Base-by-base conservation (phyloP, 1,284 basidiomycete species). In the Fomitopsis pinicola region DNA sequence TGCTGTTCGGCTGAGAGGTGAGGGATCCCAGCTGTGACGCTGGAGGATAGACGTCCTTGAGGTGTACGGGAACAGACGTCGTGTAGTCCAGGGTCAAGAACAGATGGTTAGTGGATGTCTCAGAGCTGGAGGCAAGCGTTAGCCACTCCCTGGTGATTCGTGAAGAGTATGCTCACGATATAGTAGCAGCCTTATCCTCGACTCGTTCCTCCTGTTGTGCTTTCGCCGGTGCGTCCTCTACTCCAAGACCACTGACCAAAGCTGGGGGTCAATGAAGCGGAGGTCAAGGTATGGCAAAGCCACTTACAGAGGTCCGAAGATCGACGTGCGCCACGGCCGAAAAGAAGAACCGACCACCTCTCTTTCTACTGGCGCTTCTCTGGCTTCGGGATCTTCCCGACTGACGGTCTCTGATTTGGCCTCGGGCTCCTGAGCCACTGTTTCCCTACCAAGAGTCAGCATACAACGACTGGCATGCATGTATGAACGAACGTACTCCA, bases 261-360 rank as follows among this genome's bases (percentile, higher is more conserved):
- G 61, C 48, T 50, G 30, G 48, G 15, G 12, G 9, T 28, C n/a
- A 44, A 42, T 30, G 2, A 35, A 44, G 26, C 7, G 33, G 14
- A 14, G 35, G 46, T 33, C 15, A 19, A 10, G 7, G 22, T 4
- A 8, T n/a, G 3, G n/a, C 14, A 19, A 28, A 45, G 17, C 4
- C 33, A 69, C 75, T 63, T 56, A 76, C 75, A 75, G 66, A 36
- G 74, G 73, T 2, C 74, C 74, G 62, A 76, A 76, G 33, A 76
- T 76, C 5, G 71, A 64, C 28, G 67, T 59, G 33, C 59, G 66
- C 69, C 66, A 72, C 1, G 56, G 62, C 1, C 64, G 55, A n/a
- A 42, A 58, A 5, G 42, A 15, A 40, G 38, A 40, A 14, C 38
- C 38, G 14, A 40, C 38, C 38, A 40, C 38, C 38, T 40, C 38